A percentile compares a stretch with the other conserved stretches of the same genome.
These are phyloP conservation scores for Neoboletus subvelutipes DNA, from an alignment of 768 basidiomycete genomes.

Conservation along the genomic window DNA sequence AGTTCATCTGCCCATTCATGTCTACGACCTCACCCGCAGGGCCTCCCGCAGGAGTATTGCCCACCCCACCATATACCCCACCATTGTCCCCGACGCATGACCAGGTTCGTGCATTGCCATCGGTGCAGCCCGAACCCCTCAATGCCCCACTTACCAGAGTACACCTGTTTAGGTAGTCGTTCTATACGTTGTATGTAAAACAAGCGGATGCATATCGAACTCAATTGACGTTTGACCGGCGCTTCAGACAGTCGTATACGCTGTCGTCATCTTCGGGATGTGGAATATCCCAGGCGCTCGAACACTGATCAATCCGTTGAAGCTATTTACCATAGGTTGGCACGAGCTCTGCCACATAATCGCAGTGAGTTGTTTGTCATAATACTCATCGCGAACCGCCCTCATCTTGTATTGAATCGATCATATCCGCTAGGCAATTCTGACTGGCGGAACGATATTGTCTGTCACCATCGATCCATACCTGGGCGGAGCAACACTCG, in stretches of 20 bases:
- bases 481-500: slow-evolving; percentile 59
- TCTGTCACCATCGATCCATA: slow-evolving; percentile 85
- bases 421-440: slow-evolving; percentile 52
- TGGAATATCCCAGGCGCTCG: slow-evolving; percentile 86
- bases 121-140: slow-evolving; percentile 16
- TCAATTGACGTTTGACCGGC: slow-evolving; percentile 7
- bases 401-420: slow-evolving; percentile 8
- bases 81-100: slow-evolving; percentile 65
- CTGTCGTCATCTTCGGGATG: slow-evolving; percentile 82
- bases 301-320: slow-evolving; percentile 78
- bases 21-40: slow-evolving; percentile 29
- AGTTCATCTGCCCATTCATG: slow-evolving; percentile 35
- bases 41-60: slow-evolving; percentile 35
- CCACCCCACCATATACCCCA: slow-evolving; percentile 35
- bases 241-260: slow-evolving; percentile 74
- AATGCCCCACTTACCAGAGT: slow-evolving; percentile 23
- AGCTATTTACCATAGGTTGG: slow-evolving; percentile 85
- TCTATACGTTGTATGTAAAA: slow-evolving; percentile 65
- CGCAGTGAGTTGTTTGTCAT: slow-evolving; percentile 48
- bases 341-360: slow-evolving; percentile 86
- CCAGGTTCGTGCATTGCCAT: slow-evolving; percentile 50
- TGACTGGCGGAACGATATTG: slow-evolving; percentile 76
- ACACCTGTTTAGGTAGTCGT: slow-evolving; percentile 56
- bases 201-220: slow-evolving; percentile 13
- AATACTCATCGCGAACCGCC: slow-evolving; percentile 1